Evolutionary conservation across 495 filamentous ascomycete genomes (phyloP).

Genomic region (Gamarada debralockiae): DNA sequence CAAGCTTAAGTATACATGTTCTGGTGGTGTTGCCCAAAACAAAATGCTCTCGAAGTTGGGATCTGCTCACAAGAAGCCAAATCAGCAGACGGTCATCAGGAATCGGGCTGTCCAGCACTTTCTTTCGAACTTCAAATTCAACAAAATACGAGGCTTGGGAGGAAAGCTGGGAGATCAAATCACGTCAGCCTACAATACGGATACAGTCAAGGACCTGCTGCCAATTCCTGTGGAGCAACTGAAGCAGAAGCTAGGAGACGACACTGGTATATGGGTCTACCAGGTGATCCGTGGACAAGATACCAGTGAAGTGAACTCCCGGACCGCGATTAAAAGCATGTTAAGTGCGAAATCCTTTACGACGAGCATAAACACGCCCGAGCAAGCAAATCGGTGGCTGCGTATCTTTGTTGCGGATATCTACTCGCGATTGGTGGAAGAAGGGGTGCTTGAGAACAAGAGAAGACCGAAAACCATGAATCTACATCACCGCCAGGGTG

Average conservation of each 20-base stretch:
- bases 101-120: conserved; percentile 80
- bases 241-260: conserved; percentile 75
- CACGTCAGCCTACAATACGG: conserved; percentile 70
- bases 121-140: conserved; percentile 83
- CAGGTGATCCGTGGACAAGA: conserved; percentile 83
- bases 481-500: conserved; percentile 70
- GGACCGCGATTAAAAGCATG: conserved; percentile 96
- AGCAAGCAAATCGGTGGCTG: conserved; percentile 84
- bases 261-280: conserved; percentile 87
- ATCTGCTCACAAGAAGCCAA: conserved; percentile 86
- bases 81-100: conserved; percentile 86
- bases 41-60: conserved; percentile 96
- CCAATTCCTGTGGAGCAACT: conserved; percentile 71
- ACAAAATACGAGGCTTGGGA: conserved; percentile 91
- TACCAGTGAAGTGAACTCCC: conserved; percentile 79
- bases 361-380: conserved; percentile 73
- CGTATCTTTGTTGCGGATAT: conserved; percentile 93
- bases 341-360: conserved; percentile 95
- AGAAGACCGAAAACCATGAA: conserved; percentile 81
- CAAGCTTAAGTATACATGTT: conserved; percentile 80
- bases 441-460: conserved; percentile 86
- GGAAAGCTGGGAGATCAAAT: conserved; percentile 94
- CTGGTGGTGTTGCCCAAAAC: conserved; percentile 81
- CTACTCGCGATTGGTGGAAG: conserved; percentile 82
- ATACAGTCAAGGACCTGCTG: conserved; percentile 73